Evolutionary conservation across 345 rosid species (phyloP).

Genomic region (Euclidium syriacum): DNA sequence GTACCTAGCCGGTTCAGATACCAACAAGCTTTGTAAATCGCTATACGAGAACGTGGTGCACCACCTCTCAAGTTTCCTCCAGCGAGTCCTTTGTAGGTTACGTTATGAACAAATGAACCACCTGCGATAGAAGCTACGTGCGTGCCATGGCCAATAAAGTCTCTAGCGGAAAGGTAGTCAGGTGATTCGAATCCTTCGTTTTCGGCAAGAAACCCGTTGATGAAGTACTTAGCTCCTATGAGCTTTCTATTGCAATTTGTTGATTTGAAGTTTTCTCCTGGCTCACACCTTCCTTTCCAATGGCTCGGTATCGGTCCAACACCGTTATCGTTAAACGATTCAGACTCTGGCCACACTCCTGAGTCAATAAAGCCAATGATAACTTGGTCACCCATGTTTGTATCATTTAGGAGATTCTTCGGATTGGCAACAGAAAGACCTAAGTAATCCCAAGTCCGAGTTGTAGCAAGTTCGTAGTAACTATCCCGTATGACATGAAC

Average conservation of each 20-base stretch:
- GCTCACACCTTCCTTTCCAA: slow-evolving; percentile 20
- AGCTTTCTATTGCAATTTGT: slow-evolving; percentile 42
- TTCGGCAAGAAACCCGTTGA: slow-evolving; percentile 39
- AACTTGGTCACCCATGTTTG: slow-evolving; percentile 33
- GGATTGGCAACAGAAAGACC: slow-evolving; percentile 25
- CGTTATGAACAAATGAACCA: slow-evolving; percentile 39
- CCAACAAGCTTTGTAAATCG: slow-evolving; percentile 58
- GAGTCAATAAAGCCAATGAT: slow-evolving; percentile 30
- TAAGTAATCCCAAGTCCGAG: slow-evolving; percentile 47
- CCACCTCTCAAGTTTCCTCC: slow-evolving; percentile 39
- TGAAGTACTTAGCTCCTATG: slow-evolving; percentile 50
- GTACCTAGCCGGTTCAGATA: background rate
- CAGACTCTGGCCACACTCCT: slow-evolving; percentile 24
- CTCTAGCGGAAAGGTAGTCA: slow-evolving; percentile 44
- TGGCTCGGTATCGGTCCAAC: slow-evolving; percentile 1
- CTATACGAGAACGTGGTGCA: slow-evolving; percentile 44
- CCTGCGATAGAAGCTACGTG: slow-evolving; percentile 43
- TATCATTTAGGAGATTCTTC: slow-evolving; percentile 13
- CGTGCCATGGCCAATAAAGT: slow-evolving; percentile 48
- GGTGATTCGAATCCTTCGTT: slow-evolving; percentile 27
- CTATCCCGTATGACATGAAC: slow-evolving; percentile 36
- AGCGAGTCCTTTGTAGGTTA: slow-evolving; percentile 43
- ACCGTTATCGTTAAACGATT: background rate
- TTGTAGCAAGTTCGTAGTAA: slow-evolving; percentile 35
- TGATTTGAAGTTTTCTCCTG: slow-evolving; percentile 21